Conservation (phyloP, 768 basidiomycete species). For the Myochromella boudieri region DNA sequence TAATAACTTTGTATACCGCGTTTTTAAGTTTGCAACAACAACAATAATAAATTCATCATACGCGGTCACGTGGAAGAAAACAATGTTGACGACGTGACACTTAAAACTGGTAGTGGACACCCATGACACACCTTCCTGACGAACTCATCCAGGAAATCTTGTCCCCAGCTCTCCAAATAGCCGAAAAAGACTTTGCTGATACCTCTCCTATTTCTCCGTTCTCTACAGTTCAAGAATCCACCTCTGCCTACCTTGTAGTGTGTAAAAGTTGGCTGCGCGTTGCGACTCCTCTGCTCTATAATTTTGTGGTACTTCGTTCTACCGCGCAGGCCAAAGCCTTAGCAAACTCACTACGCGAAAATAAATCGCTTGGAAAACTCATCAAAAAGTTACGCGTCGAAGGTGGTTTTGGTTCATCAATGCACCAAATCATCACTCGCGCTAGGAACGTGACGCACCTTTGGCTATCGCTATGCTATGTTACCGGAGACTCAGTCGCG, state of each 20-base stretch:
- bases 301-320: slow-evolving; percentile 25
- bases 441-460: slow-evolving; percentile 7
- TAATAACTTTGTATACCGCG: too few relatives aligned
- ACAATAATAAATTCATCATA: too few relatives aligned
- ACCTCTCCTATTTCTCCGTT: slow-evolving; percentile 15
- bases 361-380: slow-evolving; percentile 14
- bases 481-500: slow-evolving; percentile 13
- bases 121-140: slow-evolving; percentile 17
- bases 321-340: slow-evolving; percentile 26
- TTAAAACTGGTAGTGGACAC: not conserved
- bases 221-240: slow-evolving; percentile 11
- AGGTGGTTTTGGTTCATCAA: slow-evolving; percentile 17
- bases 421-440: not conserved
- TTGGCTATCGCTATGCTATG: slow-evolving; percentile 9
- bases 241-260: slow-evolving; percentile 20
- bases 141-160: slow-evolving; percentile 17
- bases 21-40: too few relatives aligned
- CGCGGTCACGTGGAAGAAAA: too few relatives aligned
- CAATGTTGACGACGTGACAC: too few relatives aligned
- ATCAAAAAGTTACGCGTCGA: slow-evolving; percentile 24
- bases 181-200: slow-evolving; percentile 18
- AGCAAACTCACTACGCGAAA: slow-evolving; percentile 12
- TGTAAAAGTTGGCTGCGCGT: slow-evolving; percentile 27
- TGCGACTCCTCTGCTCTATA: too few relatives aligned
- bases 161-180: slow-evolving; percentile 17